Base-by-base conservation (phyloP, 805 yeast genomes). In the Brettanomyces naardenensis region DNA sequence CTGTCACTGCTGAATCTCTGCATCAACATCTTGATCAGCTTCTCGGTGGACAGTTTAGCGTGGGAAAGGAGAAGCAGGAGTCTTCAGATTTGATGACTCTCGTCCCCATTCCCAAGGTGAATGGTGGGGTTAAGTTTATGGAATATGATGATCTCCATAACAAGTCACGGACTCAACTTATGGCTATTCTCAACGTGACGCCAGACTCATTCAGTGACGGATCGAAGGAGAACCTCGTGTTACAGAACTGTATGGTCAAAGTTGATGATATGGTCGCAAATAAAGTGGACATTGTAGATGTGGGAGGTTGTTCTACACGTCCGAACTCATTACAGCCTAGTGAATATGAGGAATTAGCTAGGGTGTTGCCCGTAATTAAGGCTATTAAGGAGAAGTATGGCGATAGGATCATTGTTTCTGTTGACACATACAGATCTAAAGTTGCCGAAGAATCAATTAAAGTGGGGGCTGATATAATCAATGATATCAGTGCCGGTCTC, bases 161-260 rank as follows among this genome's bases (percentile, higher is more conserved):
- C 31, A 57, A 63, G 4, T 54, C 65, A 5, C 62, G 61, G n/a
- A 86, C 97, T 0, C 60, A 68, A 36, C 54, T 88, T 31, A 92
- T 92, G 98, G 92, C 87, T 1, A 80, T 92, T 34, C 59, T 92
- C 45, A 92, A 92, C 51, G 71, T 82, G 17, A 92, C 98, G 0
- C 95, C 97, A 0, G 97, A 92, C 58, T 88, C 96, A 2, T 92
- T 92, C 55, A 84, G 95, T 31, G 98, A 92, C 58, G 97, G 95
- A 2, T 87, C 92, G 1, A 52, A 53, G 14, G 53, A 65, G 22
- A 50, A 50, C 28, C 50, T 64, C 2, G 52, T 64, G 5, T 27
- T 68, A 0, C 68, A 61, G 0, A 58, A 59, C 9, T 66, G 78
- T 2, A 52, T 80, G 20, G 51, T 48, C 0, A 61, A 64, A 19